Evolutionary conservation across 768 basidiomycete genomes (phyloP), one percentile per base, ranked within the genome.

Genomic region (Termitomyces sp.): DNA sequence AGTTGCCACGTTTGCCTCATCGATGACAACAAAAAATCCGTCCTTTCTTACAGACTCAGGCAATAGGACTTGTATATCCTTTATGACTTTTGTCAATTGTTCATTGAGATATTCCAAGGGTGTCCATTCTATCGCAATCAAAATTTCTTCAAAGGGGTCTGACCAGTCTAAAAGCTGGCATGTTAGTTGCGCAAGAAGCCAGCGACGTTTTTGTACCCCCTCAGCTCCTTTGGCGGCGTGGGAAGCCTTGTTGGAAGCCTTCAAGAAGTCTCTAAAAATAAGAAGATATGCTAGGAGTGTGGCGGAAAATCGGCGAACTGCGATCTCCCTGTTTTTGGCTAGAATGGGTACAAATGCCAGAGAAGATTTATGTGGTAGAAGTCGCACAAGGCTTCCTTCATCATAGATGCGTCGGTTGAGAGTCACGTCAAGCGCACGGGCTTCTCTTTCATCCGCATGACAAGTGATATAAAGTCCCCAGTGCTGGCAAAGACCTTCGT

Each of bases 241-340:
- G 6, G 4, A 26, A 22, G 47, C 32, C 4, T 2, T 13, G 24
- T 57, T 5, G 1, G 14, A 32, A 31, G 46, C 31, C 13, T 34
- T 29, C 31, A 57, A 27, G 12, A 57, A 57, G 5, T 57, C 49
- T 29, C 27, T 50, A 7, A 51, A 26, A 13, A 57, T 39, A 12
- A 47, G 46, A 7, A 57, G 49, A 57, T 57, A 49, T 4, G 47
- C 49, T 4, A 57, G 42, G 2, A 57, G 56, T 14, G 37, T 34
- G 4, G 26, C 42, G 8, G 49, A 46, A 29, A 57, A 51, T 3
- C 20, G 42, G 18, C 34, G 31, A 14, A 2, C 18, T 0, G 42
- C 39, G 5, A 24, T 29, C 18, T 51, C 46, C 14, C 31, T 20
- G 50, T 57, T 51, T 27, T 5, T 14, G 10, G 39, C 42, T 2